Conservation (phyloP, 2,329 filamentous ascomycete genomes). For the Thermochaetoides dissita region DNA sequence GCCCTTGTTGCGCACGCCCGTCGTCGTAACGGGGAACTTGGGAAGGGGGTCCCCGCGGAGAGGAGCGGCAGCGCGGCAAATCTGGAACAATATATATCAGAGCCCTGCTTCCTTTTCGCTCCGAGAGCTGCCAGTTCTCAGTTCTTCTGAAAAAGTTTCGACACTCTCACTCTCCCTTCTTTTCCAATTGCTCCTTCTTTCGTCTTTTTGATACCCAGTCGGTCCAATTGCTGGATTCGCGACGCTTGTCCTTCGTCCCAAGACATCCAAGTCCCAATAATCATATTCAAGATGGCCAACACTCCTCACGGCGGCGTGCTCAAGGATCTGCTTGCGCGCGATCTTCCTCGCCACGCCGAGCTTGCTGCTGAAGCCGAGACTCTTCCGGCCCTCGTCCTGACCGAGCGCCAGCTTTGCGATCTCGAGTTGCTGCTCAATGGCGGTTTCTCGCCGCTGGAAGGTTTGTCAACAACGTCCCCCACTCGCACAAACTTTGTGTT, state of each 20-base stretch:
- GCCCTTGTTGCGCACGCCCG: no score
- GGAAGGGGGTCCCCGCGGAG: conserved; percentile 4
- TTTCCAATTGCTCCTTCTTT: background rate
- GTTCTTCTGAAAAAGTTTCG: background rate
- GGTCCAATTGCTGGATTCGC: background rate
- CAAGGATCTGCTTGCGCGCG: conserved; percentile 93
- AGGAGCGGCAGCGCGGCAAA: conserved; percentile 7
- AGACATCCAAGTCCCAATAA: background rate
- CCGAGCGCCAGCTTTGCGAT: conserved; percentile 93
- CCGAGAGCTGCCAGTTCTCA: background rate
- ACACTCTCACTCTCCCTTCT: background rate
- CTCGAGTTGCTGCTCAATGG: conserved; percentile 94
- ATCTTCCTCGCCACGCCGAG: conserved; percentile 68
- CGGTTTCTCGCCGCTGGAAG: conserved; percentile 94
- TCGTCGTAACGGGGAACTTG: conserved; percentile 3
- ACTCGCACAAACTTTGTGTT: conserved; percentile 1
- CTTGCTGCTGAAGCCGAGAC: conserved; percentile 73
- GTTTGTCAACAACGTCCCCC: conserved; percentile 34
- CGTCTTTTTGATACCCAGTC: background rate
- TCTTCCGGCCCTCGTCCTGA: conserved; percentile 71
- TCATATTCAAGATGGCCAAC: conserved; percentile 45
- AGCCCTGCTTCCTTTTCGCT: background rate
- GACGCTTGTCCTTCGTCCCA: background rate
- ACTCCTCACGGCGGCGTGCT: conserved; percentile 80
- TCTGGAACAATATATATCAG: conserved; percentile 5